phyloP scores from a whole-genome alignment of 176 grass and related monocot genomes.

The Elaeis guineensis region DNA sequence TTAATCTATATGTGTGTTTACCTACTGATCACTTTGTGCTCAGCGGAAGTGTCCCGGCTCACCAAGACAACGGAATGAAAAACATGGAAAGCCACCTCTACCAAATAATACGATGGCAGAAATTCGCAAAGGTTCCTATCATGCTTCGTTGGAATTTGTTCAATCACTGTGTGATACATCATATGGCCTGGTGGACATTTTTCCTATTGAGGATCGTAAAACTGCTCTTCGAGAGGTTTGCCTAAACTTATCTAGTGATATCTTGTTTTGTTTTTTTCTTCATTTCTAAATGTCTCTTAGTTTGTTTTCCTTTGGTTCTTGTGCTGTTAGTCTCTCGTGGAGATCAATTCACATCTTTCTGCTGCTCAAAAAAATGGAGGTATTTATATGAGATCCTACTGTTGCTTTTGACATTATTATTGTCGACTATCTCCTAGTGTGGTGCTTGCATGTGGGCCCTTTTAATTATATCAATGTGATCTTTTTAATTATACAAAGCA shows the following conservation, averaged over 20 bases:
- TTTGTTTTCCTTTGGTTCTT: conserved; percentile 15
- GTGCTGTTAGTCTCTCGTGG: conserved; percentile 19
- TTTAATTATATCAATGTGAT: too few relatives aligned
- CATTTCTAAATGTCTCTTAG: conserved; percentile 5
- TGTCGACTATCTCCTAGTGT: too few relatives aligned
- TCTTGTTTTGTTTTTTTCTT: conserved; percentile 1
- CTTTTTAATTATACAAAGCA: too few relatives aligned
- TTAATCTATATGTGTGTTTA: conserved; percentile 13
- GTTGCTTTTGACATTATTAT: conserved; percentile 12
- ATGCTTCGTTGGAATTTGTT: conserved; percentile 94
- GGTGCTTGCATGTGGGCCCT: too few relatives aligned
- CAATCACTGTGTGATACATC: conserved; percentile 94
- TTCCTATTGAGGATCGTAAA: conserved; percentile 95
- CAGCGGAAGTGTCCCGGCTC: conserved; percentile 54
- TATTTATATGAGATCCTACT: conserved; percentile 34
- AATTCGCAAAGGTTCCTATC: conserved; percentile 82
- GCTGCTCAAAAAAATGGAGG: conserved; percentile 85
- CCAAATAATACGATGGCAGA: conserved; percentile 69
- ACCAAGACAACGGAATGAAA: conserved; percentile 43
- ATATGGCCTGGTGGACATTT: conserved; percentile 91
- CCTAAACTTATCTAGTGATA: conserved; percentile 11
- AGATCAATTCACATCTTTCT: conserved; percentile 83
- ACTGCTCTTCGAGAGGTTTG: conserved; percentile 80
- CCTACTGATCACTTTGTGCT: conserved; percentile 12
- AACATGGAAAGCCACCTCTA: conserved; percentile 85